These are phyloP conservation scores for Inga leiocalycina DNA, from an alignment of 306 rosid species.

Conservation along the genomic window DNA sequence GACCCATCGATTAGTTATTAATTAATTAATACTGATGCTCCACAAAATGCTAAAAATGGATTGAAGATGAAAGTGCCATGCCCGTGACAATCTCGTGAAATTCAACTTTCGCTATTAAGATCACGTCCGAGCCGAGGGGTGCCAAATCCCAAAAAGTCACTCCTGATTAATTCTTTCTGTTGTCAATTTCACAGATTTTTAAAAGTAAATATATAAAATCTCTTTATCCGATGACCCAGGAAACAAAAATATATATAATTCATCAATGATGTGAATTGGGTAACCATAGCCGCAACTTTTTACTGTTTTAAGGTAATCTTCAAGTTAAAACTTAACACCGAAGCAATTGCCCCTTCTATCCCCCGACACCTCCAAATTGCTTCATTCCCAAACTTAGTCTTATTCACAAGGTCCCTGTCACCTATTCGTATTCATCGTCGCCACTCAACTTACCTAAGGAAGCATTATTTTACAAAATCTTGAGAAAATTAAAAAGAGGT, in stretches of 20 bases:
- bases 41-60: not conserved
- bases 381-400: not conserved
- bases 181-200: not conserved
- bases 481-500: no score
- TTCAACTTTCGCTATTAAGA: not conserved
- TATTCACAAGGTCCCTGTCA: not conserved
- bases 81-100: not conserved
- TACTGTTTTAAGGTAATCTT: not conserved
- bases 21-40: no score
- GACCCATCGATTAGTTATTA: no score
- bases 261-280: not conserved
- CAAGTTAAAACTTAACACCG: not conserved
- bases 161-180: not conserved
- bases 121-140: not conserved
- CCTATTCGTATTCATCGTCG: not conserved
- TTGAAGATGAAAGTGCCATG: not conserved
- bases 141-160: not conserved
- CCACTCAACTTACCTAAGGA: not conserved
- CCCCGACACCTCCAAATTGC: not conserved
- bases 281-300: not conserved
- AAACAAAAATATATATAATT: not conserved
- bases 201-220: not conserved
- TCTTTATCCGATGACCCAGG: not conserved
- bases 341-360: not conserved
- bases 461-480: not conserved